Evolutionary conservation across 176 grass and related monocot species (phyloP), one percentile per base, ranked within the genome.

Genomic region (Lolium rigidum): DNA sequence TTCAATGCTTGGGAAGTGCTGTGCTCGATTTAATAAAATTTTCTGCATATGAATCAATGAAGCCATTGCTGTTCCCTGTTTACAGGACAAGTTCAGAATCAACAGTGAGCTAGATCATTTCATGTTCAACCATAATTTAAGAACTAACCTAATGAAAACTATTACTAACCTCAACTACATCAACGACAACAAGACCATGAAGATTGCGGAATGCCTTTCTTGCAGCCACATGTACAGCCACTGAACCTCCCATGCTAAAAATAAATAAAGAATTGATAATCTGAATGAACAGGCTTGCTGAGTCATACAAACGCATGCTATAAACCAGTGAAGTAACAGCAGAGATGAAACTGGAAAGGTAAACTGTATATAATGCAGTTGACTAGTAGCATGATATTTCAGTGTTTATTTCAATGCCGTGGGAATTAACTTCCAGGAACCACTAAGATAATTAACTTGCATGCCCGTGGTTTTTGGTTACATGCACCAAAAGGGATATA

Each of bases 31-130:
- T 70, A 89, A 83, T 70, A 99, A 91, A 66, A 99, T 90, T 79
- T 99, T 99, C 85, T 96, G 94, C 97, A 99, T 99, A 87, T 99
- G 97, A 76, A 96, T 16, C 84, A 99, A 84, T 64, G 97, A 99
- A 72, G 94, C 94, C 85, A 96, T 90, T 80, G 97, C 97, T 56
- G 97, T 99, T 90, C 97, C 94, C 97, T 99, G 58, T 83, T 83
- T 84, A 60, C 10, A 61, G 84, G 54, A 39, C 24, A 31, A 26
- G 26, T 17, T 28, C 31, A 66, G 13, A 70, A 83, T 86, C 48
- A 88, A 70, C 28, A 84, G 81, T 49, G 2, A 89, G 18, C 18
- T 80, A 83, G 37, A 61, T 35, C 28, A 6, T 48, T 64, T 31
- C 24, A n/a, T 61, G 41, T 21, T 58, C 1, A 61, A 47, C 10